A percentile compares a stretch with the other conserved stretches of the same genome.
Evolutionary conservation across 129 eudicot species (phyloP).

Genomic region (Dittrichia graveolens): DNA sequence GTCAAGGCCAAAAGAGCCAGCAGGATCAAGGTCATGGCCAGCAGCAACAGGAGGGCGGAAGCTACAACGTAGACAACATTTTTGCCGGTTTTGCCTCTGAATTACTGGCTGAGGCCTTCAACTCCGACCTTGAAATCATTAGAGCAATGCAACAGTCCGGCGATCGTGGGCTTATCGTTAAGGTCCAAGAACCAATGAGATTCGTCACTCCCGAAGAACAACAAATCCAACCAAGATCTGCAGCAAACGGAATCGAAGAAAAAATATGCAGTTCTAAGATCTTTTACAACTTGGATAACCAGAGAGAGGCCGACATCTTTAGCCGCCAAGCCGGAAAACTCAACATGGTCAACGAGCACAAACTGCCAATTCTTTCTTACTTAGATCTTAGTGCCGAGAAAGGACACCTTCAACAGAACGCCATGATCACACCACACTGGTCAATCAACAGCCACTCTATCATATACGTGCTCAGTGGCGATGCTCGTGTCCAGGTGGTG

Average conservation of each 20-base stretch:
- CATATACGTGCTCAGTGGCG: constrained; percentile 58
- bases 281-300: constrained; percentile 47
- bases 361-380: constrained; percentile 57
- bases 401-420: constrained; percentile 64
- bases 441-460: constrained; percentile 51
- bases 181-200: constrained; percentile 42
- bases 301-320: constrained; percentile 51
- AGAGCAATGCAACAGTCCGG: constrained; percentile 47
- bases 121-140: constrained; percentile 40
- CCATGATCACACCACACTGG: constrained; percentile 60
- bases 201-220: constrained; percentile 54
- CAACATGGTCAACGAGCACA: constrained; percentile 41
- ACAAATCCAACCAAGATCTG: constrained; percentile 2
- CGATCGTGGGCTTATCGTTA: constrained; percentile 52
- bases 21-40: not conserved
- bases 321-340: constrained; percentile 58
- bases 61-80: constrained; percentile 48
- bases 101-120: constrained; percentile 66
- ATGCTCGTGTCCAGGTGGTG: constrained; percentile 56
- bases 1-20: not conserved
- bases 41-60: constrained; percentile 15
- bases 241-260: constrained; percentile 54
- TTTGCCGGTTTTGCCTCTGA: constrained; percentile 50
- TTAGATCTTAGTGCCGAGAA: constrained; percentile 68
- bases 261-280: constrained; percentile 53